Evolutionary conservation across 2,329 filamentous ascomycete species (phyloP), one percentile per base, ranked within the genome.

Genomic region (Daldinia sp.): DNA sequence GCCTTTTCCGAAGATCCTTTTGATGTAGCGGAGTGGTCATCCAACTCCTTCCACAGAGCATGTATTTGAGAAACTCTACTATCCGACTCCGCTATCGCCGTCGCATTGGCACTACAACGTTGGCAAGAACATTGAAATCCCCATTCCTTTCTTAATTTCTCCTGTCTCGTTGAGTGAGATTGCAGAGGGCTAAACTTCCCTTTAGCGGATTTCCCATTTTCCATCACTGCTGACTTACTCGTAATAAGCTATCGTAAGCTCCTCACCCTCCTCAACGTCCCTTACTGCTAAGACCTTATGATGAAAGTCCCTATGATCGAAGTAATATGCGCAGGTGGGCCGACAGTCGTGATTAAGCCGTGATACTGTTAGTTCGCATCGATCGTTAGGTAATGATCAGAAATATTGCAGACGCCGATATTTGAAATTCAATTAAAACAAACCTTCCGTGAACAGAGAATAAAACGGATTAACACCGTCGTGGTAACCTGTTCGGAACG

Each of bases 331-430:
- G 35, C 72, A 75, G 64, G 79, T 80, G 19, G 78, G 78, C n/a
- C 73, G 72, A 59, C 78, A 80, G 56, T 77, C 78, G 63, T 81
- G 79, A 58, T 81, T 80, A 56, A 80, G 69, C 2, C 77, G 71
- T 35, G 78, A 76, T 6, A 77, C 76, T 76, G 27, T 13, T 27
- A 58, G 13, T 35, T 15, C 11, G 23, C 11, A 11, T 64, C n/a
- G 58, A 54, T 27, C 37, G 15, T 17, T 17, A 23, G 29, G n/a
- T 23, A 3, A 15, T 10, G 11, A 17, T 21, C 10, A 48, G 10
- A 30, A 48, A 27, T 32, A 32, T 7, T 32, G 29, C 11, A 6
- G n/a, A n/a, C n/a, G n/a, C 11, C 29, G 11, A 32, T 32, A 32
- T 32, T 32, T 11, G 29, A 11, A 11, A 32, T 32, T 32, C 8